phyloP scores from a whole-genome alignment of 768 basidiomycete species.

The Saitozyma sp. region DNA sequence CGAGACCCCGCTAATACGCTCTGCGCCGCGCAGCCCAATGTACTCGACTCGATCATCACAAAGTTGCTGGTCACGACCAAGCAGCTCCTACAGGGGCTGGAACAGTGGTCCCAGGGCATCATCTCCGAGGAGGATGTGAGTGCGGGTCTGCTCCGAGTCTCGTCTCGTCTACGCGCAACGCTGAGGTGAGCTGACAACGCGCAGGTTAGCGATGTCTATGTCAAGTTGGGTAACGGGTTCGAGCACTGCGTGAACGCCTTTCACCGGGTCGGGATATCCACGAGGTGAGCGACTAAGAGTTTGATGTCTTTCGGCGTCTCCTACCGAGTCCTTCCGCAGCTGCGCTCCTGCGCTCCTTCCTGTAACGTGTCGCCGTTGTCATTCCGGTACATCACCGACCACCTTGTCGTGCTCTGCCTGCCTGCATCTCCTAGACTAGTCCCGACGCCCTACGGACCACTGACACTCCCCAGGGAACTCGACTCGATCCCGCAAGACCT shows the following conservation, averaged over 20 bases:
- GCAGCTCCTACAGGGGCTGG: slow-evolving; percentile 71
- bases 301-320: background rate
- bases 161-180: background rate
- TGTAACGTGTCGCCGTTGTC: too few relatives aligned
- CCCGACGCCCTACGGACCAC: background rate
- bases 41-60: slow-evolving; percentile 78
- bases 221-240: slow-evolving; percentile 94
- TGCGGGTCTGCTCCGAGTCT: slow-evolving; percentile 1
- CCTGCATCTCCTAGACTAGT: background rate
- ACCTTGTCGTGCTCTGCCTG: too few relatives aligned
- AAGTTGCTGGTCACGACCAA: slow-evolving; percentile 91
- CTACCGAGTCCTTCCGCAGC: background rate
- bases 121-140: slow-evolving; percentile 44
- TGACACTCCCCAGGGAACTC: slow-evolving; percentile 66
- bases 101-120: slow-evolving; percentile 43
- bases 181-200: background rate
- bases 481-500: slow-evolving; percentile 83
- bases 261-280: slow-evolving; percentile 76
- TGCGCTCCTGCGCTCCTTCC: too few relatives aligned
- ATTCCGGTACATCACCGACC: too few relatives aligned
- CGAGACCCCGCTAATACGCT: too few relatives aligned
- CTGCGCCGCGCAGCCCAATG: slow-evolving; percentile 14
- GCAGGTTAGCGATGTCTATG: slow-evolving; percentile 94
- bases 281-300: slow-evolving; percentile 66
- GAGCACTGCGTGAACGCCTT: slow-evolving; percentile 91